phyloP scores from a whole-genome alignment of 805 yeast genomes.

The Ogataea saltuana region DNA sequence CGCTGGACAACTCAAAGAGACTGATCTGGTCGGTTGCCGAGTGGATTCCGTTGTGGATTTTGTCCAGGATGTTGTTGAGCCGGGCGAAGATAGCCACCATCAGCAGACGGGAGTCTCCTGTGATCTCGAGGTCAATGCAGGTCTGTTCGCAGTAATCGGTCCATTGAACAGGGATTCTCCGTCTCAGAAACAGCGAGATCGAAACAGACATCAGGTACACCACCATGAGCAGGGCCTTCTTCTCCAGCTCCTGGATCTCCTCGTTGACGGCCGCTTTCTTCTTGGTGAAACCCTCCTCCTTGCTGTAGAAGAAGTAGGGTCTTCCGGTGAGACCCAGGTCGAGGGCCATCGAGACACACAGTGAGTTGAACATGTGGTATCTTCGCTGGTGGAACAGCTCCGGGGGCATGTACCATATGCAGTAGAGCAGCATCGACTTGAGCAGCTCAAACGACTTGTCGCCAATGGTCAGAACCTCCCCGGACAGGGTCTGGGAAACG shows the following conservation, averaged over 20 bases:
- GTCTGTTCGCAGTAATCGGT: slow-evolving; percentile 63
- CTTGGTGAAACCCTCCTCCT: slow-evolving; percentile 42
- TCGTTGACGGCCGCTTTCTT: slow-evolving; percentile 39
- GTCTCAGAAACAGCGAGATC: slow-evolving; percentile 62
- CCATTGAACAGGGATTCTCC: slow-evolving; percentile 65
- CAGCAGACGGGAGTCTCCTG: slow-evolving; percentile 36
- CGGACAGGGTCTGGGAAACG: slow-evolving; percentile 49
- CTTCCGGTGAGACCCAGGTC: slow-evolving; percentile 74
- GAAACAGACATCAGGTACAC: slow-evolving; percentile 64
- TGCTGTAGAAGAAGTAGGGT: slow-evolving; percentile 44
- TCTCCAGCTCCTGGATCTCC: slow-evolving; percentile 45
- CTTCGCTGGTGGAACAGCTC: slow-evolving; percentile 80
- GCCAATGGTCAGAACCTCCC: slow-evolving; percentile 69
- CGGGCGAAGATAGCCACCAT: slow-evolving; percentile 59
- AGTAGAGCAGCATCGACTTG: slow-evolving; percentile 58
- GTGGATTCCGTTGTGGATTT: slow-evolving; percentile 54
- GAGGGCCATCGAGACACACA: slow-evolving; percentile 67
- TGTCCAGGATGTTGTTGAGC: slow-evolving; percentile 61
- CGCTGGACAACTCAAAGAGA: slow-evolving; percentile 28
- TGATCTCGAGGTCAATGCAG: slow-evolving; percentile 46
- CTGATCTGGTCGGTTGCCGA: slow-evolving; percentile 39
- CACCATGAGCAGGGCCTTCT: slow-evolving; percentile 52
- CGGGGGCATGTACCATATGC: slow-evolving; percentile 82
- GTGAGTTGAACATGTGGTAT: slow-evolving; percentile 64
- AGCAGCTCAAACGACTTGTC: slow-evolving; percentile 68